Conservation (phyloP, 495 filamentous ascomycete species). For the Pyrenula massariospora region DNA sequence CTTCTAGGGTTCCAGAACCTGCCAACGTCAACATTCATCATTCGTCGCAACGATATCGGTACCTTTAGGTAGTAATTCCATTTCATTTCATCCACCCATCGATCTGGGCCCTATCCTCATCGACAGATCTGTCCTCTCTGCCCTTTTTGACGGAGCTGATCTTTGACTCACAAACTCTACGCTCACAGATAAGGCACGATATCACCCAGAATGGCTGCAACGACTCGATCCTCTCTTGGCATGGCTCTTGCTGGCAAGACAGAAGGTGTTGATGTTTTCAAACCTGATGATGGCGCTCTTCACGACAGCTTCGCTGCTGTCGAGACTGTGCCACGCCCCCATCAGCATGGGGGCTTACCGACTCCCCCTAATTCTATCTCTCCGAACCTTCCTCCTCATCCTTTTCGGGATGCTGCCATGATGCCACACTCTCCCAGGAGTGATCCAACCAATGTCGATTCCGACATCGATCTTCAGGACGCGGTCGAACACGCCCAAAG, state of each 20-base stretch:
- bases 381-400: conserved; percentile 73
- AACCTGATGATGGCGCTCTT: conserved; percentile 45
- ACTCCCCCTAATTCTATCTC: conserved; percentile 97
- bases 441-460: conserved; percentile 61
- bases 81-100: not conserved
- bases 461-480: conserved; percentile 78
- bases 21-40: not conserved
- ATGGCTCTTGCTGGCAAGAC: conserved; percentile 54
- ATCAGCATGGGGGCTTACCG: conserved; percentile 52
- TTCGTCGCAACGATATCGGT: not conserved
- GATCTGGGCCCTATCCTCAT: not conserved
- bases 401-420: conserved; percentile 34
- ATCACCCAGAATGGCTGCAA: not conserved
- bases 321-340: conserved; percentile 42
- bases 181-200: not conserved
- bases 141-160: not conserved
- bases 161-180: not conserved
- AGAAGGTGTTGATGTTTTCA: conserved; percentile 60
- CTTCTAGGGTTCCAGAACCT: not conserved
- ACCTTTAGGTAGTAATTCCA: not conserved
- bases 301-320: conserved; percentile 51
- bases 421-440: conserved; percentile 38
- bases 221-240: conserved; percentile 20
- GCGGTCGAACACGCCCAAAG: conserved; percentile 39
- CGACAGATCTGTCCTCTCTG: not conserved